Evolutionary conservation across 176 grass and related monocot genomes (phyloP).

Genomic region (Musa schizocarpa): DNA sequence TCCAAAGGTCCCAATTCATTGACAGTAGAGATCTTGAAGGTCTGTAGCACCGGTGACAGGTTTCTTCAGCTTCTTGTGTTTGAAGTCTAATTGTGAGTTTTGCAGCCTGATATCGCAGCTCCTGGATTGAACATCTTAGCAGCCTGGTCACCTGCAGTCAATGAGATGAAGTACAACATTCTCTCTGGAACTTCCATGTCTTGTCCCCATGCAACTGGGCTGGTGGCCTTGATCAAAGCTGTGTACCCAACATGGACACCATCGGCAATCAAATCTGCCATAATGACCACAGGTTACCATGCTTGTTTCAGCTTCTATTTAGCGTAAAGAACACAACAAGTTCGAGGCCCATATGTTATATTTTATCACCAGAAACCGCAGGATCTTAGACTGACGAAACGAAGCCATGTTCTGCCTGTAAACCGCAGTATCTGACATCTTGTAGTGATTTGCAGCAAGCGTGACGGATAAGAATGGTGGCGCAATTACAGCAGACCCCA

Average conservation of each 20-base stretch:
- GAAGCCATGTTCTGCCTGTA: too few species aligned
- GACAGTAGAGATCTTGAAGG: constrained; percentile 22
- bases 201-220: constrained; percentile 20
- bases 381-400: too few species aligned
- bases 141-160: constrained; percentile 18
- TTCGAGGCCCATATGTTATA: background rate
- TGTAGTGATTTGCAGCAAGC: constrained; percentile 9
- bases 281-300: constrained; percentile 21
- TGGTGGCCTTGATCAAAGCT: constrained; percentile 22
- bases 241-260: constrained; percentile 18
- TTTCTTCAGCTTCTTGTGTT: background rate
- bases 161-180: constrained; percentile 17
- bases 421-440: background rate
- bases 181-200: constrained; percentile 27
- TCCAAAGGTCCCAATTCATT: constrained; percentile 24
- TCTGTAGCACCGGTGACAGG: background rate
- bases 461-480: constrained; percentile 13
- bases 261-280: constrained; percentile 20
- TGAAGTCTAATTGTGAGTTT: background rate
- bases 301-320: background rate
- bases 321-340: background rate
- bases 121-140: constrained; percentile 25
- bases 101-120: constrained; percentile 15
- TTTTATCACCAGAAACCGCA: too few species aligned
- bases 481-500: constrained; percentile 9